A percentile compares a stretch with the other conserved stretches of the same genome.
Evolutionary conservation across 2,329 filamentous ascomycete species (phyloP).

Genomic region (Aspergillus spinulosporus): DNA sequence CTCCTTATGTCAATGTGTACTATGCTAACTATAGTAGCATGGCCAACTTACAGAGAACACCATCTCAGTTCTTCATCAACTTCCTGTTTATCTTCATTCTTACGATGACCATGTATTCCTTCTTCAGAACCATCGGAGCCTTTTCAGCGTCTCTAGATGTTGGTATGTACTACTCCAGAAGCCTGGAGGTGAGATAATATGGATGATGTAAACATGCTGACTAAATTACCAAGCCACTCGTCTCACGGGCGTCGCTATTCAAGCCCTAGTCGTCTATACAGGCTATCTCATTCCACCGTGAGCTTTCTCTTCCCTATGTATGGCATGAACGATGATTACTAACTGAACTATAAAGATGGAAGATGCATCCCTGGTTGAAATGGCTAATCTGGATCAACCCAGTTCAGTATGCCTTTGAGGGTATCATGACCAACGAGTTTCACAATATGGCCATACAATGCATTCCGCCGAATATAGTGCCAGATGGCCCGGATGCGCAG

Average conservation of each 20-base stretch:
- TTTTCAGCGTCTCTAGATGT: constrained; percentile 52
- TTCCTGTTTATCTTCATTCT: constrained; percentile 56
- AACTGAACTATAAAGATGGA: constrained; percentile 59
- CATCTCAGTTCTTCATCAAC: constrained; percentile 64
- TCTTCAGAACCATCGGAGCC: constrained; percentile 53
- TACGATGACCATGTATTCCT: constrained; percentile 58
- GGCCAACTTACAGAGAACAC: constrained; percentile 55
- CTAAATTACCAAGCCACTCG: constrained; percentile 39
- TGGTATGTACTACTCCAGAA: constrained; percentile 31
- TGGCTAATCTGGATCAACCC: constrained; percentile 69
- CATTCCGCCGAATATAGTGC: constrained; percentile 57
- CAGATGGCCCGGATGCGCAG: constrained; percentile 48
- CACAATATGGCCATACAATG: constrained; percentile 58
- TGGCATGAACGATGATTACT: constrained; percentile 38
- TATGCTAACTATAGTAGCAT: constrained; percentile 41
- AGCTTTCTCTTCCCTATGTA: not conserved
- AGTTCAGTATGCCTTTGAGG: constrained; percentile 69
- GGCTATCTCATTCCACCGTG: constrained; percentile 23
- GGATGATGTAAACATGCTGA: constrained; percentile 6
- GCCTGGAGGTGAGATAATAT: not conserved
- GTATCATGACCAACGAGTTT: constrained; percentile 70
- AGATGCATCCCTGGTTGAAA: constrained; percentile 64
- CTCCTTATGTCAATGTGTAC: too few species aligned
- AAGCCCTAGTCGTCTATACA: constrained; percentile 60
- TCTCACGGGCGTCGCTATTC: constrained; percentile 52